Evolutionary conservation across 805 yeast genomes (phyloP).

Genomic region (Spathaspora arborariae): DNA sequence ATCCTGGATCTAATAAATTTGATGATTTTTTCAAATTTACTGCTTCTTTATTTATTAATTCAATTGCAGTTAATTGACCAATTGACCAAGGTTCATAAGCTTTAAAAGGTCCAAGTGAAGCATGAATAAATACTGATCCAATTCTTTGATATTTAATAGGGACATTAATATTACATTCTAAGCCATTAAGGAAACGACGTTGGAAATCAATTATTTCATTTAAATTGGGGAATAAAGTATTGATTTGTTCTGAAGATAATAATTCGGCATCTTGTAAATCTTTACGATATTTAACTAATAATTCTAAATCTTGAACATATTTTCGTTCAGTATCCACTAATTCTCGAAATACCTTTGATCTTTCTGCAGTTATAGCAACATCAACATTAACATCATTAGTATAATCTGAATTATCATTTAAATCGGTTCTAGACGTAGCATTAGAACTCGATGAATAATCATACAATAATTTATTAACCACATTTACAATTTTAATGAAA

Average conservation of each 20-base stretch:
- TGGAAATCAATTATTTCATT: constrained; percentile 86
- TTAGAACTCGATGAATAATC: constrained; percentile 17
- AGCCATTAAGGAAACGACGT: constrained; percentile 79
- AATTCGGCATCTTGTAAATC: constrained; percentile 65
- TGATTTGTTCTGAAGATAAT: constrained; percentile 74
- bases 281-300: constrained; percentile 59
- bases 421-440: constrained; percentile 7
- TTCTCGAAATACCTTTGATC: constrained; percentile 80
- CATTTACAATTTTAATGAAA: constrained; percentile 67
- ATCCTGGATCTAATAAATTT: constrained; percentile 69
- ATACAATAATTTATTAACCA: constrained; percentile 56
- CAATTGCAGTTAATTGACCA: constrained; percentile 84
- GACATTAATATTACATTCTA: constrained; percentile 81
- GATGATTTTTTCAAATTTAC: constrained; percentile 52
- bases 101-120: constrained; percentile 73
- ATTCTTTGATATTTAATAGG: constrained; percentile 76
- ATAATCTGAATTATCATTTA: background rate
- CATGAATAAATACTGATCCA: constrained; percentile 84
- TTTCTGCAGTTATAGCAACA: constrained; percentile 45
- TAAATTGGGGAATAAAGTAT: constrained; percentile 80
- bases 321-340: constrained; percentile 86
- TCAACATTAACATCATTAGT: constrained; percentile 14
- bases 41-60: constrained; percentile 65
- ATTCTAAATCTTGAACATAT: constrained; percentile 87
- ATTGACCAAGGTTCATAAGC: constrained; percentile 94